These are phyloP conservation scores for Trichoderma asperelloides DNA, from an alignment of 495 filamentous ascomycete genomes.

Conservation along the genomic window DNA sequence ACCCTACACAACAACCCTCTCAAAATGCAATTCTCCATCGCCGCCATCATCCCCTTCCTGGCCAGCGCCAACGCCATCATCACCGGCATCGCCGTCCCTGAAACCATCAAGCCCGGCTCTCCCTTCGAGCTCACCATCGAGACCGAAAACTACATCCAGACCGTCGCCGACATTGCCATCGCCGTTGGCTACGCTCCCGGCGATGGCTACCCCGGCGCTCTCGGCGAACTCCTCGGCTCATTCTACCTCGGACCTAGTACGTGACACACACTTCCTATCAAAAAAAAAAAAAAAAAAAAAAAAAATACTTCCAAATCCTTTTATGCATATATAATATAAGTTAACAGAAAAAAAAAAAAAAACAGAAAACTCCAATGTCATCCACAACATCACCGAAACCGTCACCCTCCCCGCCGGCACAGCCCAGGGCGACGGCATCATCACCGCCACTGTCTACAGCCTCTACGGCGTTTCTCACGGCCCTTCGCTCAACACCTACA, in stretches of 20 bases:
- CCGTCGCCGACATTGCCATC: conserved; percentile 9
- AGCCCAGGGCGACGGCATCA: conserved; percentile 3
- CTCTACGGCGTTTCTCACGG: conserved; percentile 2
- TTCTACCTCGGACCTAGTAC: conserved; percentile 10
- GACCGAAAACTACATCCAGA: conserved; percentile 9
- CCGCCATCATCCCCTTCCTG: conserved; percentile 6
- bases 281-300: too few relatives aligned
- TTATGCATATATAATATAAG: too few relatives aligned
- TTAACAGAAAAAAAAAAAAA: too few relatives aligned
- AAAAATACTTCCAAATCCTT: too few relatives aligned
- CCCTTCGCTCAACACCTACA: not conserved
- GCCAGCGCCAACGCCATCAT: conserved; percentile 3
- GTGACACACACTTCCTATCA: not conserved
- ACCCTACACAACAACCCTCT: not conserved
- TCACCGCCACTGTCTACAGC: not conserved
- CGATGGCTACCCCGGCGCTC: not conserved
- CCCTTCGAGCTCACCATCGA: not conserved
- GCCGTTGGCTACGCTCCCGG: not conserved
- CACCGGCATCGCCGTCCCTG: conserved; percentile 10
- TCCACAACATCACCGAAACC: not conserved
- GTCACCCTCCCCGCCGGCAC: not conserved
- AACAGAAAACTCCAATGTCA: conserved; percentile 6
- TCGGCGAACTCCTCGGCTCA: conserved; percentile 7
- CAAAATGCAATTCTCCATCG: conserved; percentile 2
- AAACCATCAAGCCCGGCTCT: not conserved